Conservation (phyloP, 2,329 filamentous ascomycete genomes). For the Arthrinium puccinioides region DNA sequence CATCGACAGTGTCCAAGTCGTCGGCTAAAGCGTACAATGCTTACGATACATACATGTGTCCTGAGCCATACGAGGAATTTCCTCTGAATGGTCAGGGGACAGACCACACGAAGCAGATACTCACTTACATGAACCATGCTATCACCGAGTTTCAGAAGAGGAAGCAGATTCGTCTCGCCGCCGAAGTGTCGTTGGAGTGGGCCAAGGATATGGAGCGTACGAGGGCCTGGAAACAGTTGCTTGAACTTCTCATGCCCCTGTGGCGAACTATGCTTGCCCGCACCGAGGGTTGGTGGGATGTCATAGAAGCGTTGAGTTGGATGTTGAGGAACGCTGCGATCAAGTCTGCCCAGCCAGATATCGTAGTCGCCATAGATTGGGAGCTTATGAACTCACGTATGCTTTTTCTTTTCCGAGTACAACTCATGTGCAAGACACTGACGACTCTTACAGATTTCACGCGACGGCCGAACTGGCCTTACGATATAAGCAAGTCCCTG, state of each 20-base stretch:
- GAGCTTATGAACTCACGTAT: constrained; percentile 53
- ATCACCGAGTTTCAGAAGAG: constrained; percentile 46
- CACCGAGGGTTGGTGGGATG: constrained; percentile 51
- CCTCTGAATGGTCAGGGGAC: constrained; percentile 43
- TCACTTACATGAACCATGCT: constrained; percentile 44
- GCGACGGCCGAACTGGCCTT: constrained; percentile 49
- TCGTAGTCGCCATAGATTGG: constrained; percentile 58
- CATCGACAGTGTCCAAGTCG: constrained; percentile 36
- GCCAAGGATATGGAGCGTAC: constrained; percentile 46
- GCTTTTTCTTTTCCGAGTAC: constrained; percentile 16
- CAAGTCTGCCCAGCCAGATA: constrained; percentile 41
- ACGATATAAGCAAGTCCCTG: constrained; percentile 51
- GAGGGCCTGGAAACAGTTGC: constrained; percentile 44
- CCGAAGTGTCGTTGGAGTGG: constrained; percentile 50
- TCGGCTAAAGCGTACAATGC: constrained; percentile 42
- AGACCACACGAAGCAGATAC: constrained; percentile 48
- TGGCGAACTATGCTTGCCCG: constrained; percentile 52
- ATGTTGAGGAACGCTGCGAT: constrained; percentile 50
- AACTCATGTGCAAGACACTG: constrained; percentile 6
- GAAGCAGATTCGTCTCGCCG: constrained; percentile 43
- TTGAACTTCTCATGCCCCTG: constrained; percentile 46
- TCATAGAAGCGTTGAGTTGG: constrained; percentile 55
- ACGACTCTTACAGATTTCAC: constrained; percentile 38
- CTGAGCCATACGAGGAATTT: constrained; percentile 53
- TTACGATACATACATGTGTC: constrained; percentile 62